These are phyloP conservation scores for Xylariaceae sp. DNA, from an alignment of 2,329 filamentous ascomycete species.

Conservation along the genomic window DNA sequence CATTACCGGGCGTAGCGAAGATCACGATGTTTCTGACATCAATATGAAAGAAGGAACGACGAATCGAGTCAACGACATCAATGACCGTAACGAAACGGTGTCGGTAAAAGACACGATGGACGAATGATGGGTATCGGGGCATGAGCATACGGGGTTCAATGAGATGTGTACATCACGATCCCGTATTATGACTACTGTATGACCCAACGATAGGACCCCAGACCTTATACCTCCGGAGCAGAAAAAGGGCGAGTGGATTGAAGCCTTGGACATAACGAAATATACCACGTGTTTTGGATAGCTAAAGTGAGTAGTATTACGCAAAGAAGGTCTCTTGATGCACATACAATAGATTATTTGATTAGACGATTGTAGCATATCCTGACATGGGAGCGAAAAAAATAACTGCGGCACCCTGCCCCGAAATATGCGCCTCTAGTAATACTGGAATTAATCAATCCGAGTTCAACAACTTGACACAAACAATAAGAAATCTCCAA, in stretches of 20 bases:
- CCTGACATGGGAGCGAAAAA: too few species aligned
- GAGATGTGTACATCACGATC: conserved; percentile 5
- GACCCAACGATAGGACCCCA: background rate
- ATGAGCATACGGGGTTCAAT: background rate
- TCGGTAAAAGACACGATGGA: background rate
- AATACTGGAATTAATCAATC: too few species aligned
- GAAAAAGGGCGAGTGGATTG: background rate
- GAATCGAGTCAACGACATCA: conserved; percentile 2
- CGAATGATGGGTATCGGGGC: background rate
- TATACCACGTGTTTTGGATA: too few species aligned
- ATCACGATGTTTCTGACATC: conserved; percentile 47
- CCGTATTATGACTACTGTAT: background rate
- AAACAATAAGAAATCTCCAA: too few species aligned
- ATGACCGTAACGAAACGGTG: background rate
- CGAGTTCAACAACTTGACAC: too few species aligned
- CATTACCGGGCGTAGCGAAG: conserved; percentile 53
- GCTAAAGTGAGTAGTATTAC: too few species aligned
- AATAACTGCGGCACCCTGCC: too few species aligned
- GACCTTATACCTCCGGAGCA: background rate
- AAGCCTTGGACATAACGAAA: background rate
- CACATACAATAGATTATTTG: background rate
- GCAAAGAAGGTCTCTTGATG: background rate
- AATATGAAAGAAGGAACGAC: conserved; percentile 25
- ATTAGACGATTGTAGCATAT: background rate
- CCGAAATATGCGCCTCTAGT: too few species aligned